Evolutionary conservation across 768 basidiomycete species (phyloP).

Genomic region (Saitozyma sp.): DNA sequence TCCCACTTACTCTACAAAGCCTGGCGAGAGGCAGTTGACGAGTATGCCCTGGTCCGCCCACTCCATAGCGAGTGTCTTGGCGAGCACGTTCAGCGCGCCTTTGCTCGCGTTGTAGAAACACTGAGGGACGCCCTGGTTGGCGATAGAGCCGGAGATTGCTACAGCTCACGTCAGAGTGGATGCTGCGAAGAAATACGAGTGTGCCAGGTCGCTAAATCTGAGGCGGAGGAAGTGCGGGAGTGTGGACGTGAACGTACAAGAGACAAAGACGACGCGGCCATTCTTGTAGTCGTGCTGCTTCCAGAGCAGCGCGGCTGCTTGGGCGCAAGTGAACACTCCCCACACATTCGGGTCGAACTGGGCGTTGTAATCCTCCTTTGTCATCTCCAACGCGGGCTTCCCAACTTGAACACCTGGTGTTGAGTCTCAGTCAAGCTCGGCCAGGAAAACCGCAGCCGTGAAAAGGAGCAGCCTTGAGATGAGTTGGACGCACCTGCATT

Average conservation of each 20-base stretch:
- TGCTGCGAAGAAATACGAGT: not conserved
- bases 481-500: conserved; percentile 38
- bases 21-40: conserved; percentile 24
- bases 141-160: conserved; percentile 43
- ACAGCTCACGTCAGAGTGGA: not conserved
- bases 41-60: conserved; percentile 44
- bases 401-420: conserved; percentile 23
- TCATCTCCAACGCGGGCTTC: conserved; percentile 45
- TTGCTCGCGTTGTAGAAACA: conserved; percentile 48
- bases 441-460: not conserved
- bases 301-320: conserved; percentile 46
- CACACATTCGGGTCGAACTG: conserved; percentile 43
- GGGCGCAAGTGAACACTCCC: conserved; percentile 41
- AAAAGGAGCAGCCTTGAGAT: not conserved
- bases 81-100: conserved; percentile 40
- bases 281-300: conserved; percentile 46
- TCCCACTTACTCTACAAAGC: conserved; percentile 33
- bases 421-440: not conserved
- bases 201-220: not conserved
- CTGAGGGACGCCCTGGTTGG: conserved; percentile 34
- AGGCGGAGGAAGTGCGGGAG: not conserved
- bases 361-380: conserved; percentile 40
- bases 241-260: conserved; percentile 29
- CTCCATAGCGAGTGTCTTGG: conserved; percentile 46
- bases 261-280: conserved; percentile 45